Base-by-base conservation (phyloP, 1,139 yeast species). In the Saccharomyces hybrid region DNA sequence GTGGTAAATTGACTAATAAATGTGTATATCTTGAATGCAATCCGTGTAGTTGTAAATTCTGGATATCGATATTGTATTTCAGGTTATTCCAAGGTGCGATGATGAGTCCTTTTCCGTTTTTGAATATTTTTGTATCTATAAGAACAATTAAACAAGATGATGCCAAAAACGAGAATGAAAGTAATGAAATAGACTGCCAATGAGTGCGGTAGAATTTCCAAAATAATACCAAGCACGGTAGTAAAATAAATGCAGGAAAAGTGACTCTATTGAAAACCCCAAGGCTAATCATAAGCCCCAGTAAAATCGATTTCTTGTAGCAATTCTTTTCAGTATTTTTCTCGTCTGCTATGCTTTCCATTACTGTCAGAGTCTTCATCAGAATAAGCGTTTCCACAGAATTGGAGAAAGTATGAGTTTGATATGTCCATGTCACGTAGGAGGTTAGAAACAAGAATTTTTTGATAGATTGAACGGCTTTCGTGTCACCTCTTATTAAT, bases 231-330 rank as follows among this genome's bases (percentile, higher is more conserved):
- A 79, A 5, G 1, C 80, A 63, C 1, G 98, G 98, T 3, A 87
- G 56, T 0, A 84, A 51, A 51, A 93, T 65, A 73, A 88, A 93
- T 0, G 86, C 86, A 0, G 84, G 78, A 64, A 91, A 91, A 0
- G 98, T 89, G 44, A 90, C 79, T 61, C 99, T 75, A 67, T 90
- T 93, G 73, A 91, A 93, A 0, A 81, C 61, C 0, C 98, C 99
- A 32, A 90, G 56, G 0, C 86, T 75, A 1, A 82, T 64, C 0
- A 86, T 54, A 0, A 72, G 56, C 0, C 95, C 97, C 7, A 85
- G 63, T 32, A 75, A 25, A 23, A 72, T 54, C 59, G 74, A 65
- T 49, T 71, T 52, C 49, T 48, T 48, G 54, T 56, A 5, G 58
- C 49, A 9, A 48, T 41, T 20, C n/a, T 42, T 9, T 46, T 28